Percentiles rank a stretch among this genome's conserved stretches.
phyloP scores from a whole-genome alignment of 1,284 basidiomycete species.

The Sparassis latifolia region DNA sequence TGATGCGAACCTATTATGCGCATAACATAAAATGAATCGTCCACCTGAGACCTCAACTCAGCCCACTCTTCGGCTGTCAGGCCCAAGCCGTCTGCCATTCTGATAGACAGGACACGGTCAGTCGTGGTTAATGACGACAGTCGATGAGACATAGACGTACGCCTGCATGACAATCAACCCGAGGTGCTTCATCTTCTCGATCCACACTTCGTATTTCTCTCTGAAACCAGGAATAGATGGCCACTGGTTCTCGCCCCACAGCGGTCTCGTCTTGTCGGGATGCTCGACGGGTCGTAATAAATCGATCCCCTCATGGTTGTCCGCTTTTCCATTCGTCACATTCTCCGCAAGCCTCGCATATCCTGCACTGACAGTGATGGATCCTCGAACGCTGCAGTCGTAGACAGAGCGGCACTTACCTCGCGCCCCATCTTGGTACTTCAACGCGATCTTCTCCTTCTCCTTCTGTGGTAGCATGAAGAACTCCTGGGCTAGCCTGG shows the following conservation, averaged over 20 bases:
- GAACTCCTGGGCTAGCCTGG: conserved; percentile 61
- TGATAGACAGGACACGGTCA: conserved; percentile 21
- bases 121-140: neutral
- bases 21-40: conserved; percentile 86
- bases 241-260: conserved; percentile 85
- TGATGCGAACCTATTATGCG: conserved; percentile 59
- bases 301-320: conserved; percentile 82
- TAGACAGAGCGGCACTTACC: conserved; percentile 37
- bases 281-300: conserved; percentile 68
- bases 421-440: conserved; percentile 64
- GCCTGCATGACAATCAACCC: conserved; percentile 78
- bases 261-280: conserved; percentile 59
- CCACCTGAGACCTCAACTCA: conserved; percentile 55
- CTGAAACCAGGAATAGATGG: conserved; percentile 54
- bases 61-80: conserved; percentile 67
- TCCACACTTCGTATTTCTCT: conserved; percentile 63
- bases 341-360: conserved; percentile 74
- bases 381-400: neutral
- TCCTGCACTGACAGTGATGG: conserved; percentile 32
- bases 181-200: conserved; percentile 75
- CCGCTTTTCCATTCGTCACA: conserved; percentile 76
- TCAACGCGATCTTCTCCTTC: conserved; percentile 65
- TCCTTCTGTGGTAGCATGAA: conserved; percentile 64
- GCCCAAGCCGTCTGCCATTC: conserved; percentile 75
- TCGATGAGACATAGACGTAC: conserved; percentile 34